phyloP scores from a whole-genome alignment of 179 eudicot genomes.

The Corrigiola litoralis region DNA sequence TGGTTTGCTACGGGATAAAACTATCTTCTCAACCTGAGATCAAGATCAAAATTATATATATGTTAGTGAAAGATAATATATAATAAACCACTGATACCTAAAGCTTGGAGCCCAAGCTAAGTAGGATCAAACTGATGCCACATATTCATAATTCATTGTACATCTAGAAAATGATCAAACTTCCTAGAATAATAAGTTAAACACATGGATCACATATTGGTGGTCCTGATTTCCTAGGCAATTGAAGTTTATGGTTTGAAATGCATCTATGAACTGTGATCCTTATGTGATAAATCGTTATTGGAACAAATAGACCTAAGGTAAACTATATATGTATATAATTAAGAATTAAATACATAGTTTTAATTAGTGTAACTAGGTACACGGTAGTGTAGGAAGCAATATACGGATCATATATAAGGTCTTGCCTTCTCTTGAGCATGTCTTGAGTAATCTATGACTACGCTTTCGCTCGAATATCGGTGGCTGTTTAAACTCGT shows the following conservation, averaged over 20 bases:
- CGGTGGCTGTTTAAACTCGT: not conserved
- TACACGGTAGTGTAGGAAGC: too few relatives aligned
- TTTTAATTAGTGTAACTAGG: not conserved
- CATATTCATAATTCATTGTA: not conserved
- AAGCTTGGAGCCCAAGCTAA: slow-evolving; percentile 5
- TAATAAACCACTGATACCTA: not conserved
- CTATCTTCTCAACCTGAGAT: slow-evolving; percentile 26
- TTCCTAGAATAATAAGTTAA: not conserved
- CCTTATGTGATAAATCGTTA: too few relatives aligned
- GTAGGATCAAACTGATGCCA: not conserved
- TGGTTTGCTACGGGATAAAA: slow-evolving; percentile 21
- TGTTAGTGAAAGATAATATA: not conserved
- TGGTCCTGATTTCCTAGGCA: not conserved
- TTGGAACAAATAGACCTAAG: too few relatives aligned
- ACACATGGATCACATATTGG: not conserved
- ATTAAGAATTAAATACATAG: not conserved
- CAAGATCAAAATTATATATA: not conserved
- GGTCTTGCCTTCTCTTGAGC: slow-evolving; percentile 17
- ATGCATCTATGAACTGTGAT: not conserved
- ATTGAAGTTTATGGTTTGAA: not conserved
- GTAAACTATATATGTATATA: too few relatives aligned
- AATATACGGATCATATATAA: not conserved
- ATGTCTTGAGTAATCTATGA: slow-evolving; percentile 24
- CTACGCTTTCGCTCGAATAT: slow-evolving; percentile 8
- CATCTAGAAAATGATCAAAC: not conserved